Evolutionary conservation across 208 protist genomes (phyloP).

Genomic region (Jaenimonas drosophilae): DNA sequence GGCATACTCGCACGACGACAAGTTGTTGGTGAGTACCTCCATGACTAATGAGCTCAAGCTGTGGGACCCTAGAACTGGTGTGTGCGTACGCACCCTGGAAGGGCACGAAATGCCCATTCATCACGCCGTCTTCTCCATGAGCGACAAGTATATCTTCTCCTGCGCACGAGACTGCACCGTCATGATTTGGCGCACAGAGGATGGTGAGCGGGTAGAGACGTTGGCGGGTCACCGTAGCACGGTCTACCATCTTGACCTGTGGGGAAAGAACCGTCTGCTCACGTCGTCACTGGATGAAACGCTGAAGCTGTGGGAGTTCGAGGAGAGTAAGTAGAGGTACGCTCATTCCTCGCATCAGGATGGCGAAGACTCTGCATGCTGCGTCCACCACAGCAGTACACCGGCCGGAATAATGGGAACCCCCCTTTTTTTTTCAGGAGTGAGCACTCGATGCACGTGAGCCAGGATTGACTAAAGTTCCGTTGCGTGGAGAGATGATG

Average conservation of each 20-base stretch:
- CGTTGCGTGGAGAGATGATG: too few relatives aligned
- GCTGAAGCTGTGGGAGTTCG: slow-evolving; percentile 74
- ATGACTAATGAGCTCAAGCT: slow-evolving; percentile 83
- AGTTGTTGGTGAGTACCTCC: slow-evolving; percentile 59
- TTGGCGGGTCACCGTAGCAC: slow-evolving; percentile 72
- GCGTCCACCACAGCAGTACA: too few relatives aligned
- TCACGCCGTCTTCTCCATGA: slow-evolving; percentile 66
- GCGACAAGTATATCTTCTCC: slow-evolving; percentile 80
- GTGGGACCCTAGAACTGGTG: slow-evolving; percentile 41
- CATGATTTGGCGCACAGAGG: slow-evolving; percentile 65
- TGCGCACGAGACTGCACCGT: slow-evolving; percentile 75
- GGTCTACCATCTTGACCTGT: slow-evolving; percentile 77
- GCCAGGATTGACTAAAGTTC: too few relatives aligned
- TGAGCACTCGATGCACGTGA: too few relatives aligned
- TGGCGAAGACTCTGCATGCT: too few relatives aligned
- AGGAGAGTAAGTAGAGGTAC: too few relatives aligned
- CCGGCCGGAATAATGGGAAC: too few relatives aligned
- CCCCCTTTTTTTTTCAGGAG: too few relatives aligned
- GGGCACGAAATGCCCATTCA: slow-evolving; percentile 74
- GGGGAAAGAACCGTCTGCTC: slow-evolving; percentile 53
- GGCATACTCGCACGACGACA: slow-evolving; percentile 54
- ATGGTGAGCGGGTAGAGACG: slow-evolving; percentile 58
- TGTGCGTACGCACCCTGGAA: slow-evolving; percentile 42
- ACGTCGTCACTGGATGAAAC: slow-evolving; percentile 76
- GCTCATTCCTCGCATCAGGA: too few relatives aligned